Conservation (phyloP, 768 basidiomycete genomes). For the Calocera viscosa region DNA sequence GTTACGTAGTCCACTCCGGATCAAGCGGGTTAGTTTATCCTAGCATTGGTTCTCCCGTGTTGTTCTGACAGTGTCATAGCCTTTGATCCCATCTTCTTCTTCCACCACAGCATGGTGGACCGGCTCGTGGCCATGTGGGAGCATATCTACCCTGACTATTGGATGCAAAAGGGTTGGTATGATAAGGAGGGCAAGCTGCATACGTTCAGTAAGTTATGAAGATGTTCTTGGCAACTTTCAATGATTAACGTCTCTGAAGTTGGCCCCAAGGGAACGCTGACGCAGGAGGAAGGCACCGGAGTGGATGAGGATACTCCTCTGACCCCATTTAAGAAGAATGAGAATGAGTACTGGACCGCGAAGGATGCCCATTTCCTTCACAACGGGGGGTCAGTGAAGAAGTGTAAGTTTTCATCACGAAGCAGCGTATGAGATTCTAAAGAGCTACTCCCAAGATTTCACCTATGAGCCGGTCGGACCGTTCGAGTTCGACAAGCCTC, state of each 20-base stretch:
- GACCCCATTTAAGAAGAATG: slow-evolving; percentile 3
- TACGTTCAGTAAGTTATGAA: background rate
- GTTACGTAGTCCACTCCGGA: slow-evolving; percentile 5
- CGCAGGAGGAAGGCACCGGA: background rate
- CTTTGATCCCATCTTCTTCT: background rate
- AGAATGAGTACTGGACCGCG: slow-evolving; percentile 1
- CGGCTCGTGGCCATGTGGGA: slow-evolving; percentile 1
- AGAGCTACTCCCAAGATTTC: background rate
- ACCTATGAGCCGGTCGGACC: background rate
- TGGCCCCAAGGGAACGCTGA: background rate
- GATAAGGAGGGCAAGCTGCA: slow-evolving; percentile 3
- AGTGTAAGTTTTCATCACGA: background rate
- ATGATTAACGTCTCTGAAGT: background rate
- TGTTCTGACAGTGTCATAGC: background rate
- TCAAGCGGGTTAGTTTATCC: slow-evolving; percentile 1
- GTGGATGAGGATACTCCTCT: slow-evolving; percentile 1
- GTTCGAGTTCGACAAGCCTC: background rate
- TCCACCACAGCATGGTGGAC: background rate
- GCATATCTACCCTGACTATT: background rate
- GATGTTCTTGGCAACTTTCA: background rate
- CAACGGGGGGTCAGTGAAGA: background rate
- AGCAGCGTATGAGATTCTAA: background rate
- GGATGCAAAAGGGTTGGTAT: background rate
- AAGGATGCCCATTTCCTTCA: slow-evolving; percentile 2
- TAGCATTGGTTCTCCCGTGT: too few relatives aligned